These are phyloP conservation scores for Suillus americanus DNA, from an alignment of 768 basidiomycete genomes.

Conservation along the genomic window DNA sequence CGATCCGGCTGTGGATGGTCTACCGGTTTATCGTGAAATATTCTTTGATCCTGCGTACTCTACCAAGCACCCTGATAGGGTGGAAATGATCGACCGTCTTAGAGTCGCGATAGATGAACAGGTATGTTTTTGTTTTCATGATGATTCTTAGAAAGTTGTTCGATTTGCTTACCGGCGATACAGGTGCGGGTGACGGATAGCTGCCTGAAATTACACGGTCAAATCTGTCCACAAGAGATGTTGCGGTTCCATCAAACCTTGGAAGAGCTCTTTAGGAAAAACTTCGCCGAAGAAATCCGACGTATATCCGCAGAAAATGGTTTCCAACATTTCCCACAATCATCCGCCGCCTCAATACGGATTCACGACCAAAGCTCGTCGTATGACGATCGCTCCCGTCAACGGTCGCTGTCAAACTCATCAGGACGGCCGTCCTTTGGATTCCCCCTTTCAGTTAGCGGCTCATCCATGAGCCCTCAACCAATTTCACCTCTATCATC, in stretches of 20 bases:
- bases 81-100: conserved; percentile 70
- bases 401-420: conserved; percentile 45
- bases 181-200: conserved; percentile 80
- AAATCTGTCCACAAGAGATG: conserved; percentile 84
- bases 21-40: conserved; percentile 71
- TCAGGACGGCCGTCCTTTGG: conserved; percentile 46
- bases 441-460: conserved; percentile 53
- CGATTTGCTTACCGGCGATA: conserved; percentile 5
- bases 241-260: conserved; percentile 90
- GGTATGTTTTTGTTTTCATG: conserved; percentile 41
- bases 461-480: conserved; percentile 44
- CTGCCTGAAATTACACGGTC: conserved; percentile 80
- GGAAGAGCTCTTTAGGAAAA: conserved; percentile 81
- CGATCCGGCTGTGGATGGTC: conserved; percentile 75
- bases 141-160: background rate
- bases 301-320: conserved; percentile 61
- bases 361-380: conserved; percentile 48
- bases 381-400: conserved; percentile 47
- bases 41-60: conserved; percentile 77
- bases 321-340: conserved; percentile 48
- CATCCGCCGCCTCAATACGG: conserved; percentile 32
- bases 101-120: conserved; percentile 78
- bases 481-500: conserved; percentile 42
- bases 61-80: conserved; percentile 65
- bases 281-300: conserved; percentile 80